Percentiles rank a stretch among this genome's conserved stretches.
Conservation (phyloP, 2,329 filamentous ascomycete genomes). For the Trematosphaeria pertusa region DNA sequence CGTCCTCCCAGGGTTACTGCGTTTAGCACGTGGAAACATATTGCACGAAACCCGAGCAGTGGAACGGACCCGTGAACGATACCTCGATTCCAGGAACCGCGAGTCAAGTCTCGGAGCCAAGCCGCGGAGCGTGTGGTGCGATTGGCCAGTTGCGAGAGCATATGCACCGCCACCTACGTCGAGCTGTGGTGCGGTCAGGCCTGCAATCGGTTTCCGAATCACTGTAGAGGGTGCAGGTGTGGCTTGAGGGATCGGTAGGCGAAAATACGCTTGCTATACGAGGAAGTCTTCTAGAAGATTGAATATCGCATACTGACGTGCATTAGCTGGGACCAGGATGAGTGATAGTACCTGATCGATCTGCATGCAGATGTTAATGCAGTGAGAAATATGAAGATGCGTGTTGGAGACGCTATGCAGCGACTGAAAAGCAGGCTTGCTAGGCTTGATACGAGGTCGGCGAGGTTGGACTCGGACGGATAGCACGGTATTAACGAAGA, state of each 20-base stretch:
- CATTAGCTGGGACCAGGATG: no score
- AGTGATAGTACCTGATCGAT: no score
- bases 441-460: no score
- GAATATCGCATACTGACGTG: not conserved
- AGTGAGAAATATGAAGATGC: no score
- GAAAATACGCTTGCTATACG: not conserved
- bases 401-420: no score
- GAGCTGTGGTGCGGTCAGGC: not conserved
- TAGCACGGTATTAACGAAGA: no score
- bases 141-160: not conserved
- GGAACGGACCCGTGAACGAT: not conserved
- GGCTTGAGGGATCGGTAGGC: constrained; percentile 1
- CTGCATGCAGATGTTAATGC: no score
- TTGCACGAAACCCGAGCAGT: constrained; percentile 4
- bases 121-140: not conserved
- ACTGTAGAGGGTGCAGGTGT: not conserved
- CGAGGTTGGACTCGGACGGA: no score
- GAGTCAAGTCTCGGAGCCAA: not conserved
- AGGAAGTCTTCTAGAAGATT: not conserved
- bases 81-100: not conserved
- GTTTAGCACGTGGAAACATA: not conserved
- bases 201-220: constrained; percentile 1
- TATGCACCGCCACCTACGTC: constrained; percentile 1
- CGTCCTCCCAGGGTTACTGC: not conserved
- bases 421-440: no score